These are phyloP conservation scores for Salix dunnii DNA, from an alignment of 345 rosid species.

Conservation along the genomic window DNA sequence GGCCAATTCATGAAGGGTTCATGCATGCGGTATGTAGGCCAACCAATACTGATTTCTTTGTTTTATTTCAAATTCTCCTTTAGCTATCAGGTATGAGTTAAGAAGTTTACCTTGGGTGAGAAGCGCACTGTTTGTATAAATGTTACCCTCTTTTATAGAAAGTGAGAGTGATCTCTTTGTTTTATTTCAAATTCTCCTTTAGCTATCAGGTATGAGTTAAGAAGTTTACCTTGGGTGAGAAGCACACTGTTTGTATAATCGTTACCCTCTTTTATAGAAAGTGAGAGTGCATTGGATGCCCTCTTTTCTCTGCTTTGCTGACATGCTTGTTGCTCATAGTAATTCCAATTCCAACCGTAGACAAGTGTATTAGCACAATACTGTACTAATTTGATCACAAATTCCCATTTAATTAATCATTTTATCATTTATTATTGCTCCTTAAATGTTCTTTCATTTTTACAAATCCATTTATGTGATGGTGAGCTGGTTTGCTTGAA, in stretches of 20 bases:
- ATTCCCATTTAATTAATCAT: too few relatives aligned
- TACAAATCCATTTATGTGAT: neutral
- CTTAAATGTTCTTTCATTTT: neutral
- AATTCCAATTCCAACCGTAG: too few relatives aligned
- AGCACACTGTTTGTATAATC: neutral
- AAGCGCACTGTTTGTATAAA: neutral
- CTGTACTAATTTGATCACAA: too few relatives aligned
- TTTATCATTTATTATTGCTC: neutral
- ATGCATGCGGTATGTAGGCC: conserved; percentile 70
- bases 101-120: too few relatives aligned
- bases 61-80: neutral
- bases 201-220: neutral
- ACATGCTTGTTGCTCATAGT: too few relatives aligned
- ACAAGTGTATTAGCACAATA: too few relatives aligned
- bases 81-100: neutral
- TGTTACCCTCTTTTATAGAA: too few relatives aligned
- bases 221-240: neutral
- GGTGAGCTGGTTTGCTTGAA: neutral
- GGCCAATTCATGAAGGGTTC: conserved; percentile 67
- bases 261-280: too few relatives aligned
- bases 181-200: neutral
- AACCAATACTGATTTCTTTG: neutral
- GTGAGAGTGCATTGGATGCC: too few relatives aligned
- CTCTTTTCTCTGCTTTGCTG: too few relatives aligned
- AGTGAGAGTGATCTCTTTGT: too few relatives aligned